Base-by-base conservation (phyloP, 2,329 filamentous ascomycete genomes). In the Colletotrichum spaethianum region DNA sequence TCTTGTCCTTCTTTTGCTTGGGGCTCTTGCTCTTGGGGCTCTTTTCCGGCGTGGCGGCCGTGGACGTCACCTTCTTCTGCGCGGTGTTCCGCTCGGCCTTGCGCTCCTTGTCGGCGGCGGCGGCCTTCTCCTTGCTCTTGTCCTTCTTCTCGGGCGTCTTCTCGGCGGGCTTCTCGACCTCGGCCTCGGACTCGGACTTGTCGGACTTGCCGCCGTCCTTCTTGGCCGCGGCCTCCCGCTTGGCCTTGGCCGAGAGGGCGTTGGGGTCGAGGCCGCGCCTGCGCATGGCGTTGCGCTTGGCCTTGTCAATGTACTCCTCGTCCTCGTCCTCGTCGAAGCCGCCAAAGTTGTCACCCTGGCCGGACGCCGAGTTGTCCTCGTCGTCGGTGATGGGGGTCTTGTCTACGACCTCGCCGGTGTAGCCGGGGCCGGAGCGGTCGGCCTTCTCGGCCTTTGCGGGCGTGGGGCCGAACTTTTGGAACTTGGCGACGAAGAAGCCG, bases 401-500 rank as follows among this genome's bases (percentile, higher is more conserved):
- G 81, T 96, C 93, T 23, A 92, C 81, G 67, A 89, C 81, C 56
- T 87, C 86, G 33, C 38, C 68, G 59, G 85, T 84, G 46, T 84
- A 79, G 44, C 76, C 76, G 62, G 72, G 73, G 14, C 75, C 75
- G 18, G 75, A 67, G 33, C 71, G 66, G 55, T 76, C 76, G 23
- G 75, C 68, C 66, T 77, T 78, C 65, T 67, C 72, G 56, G 74
- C 74, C 73, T 89, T 90, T 68, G 87, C 84, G 1, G 93, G 92
- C 50, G 93, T 94, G 3, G 94, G 93, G 0, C 91, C 96, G 20
- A 90, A 90, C 88, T 99, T 99, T 84, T 97, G 95, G 84, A 99
- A 93, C 83, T 99, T 99, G 79, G 95, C 94, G 73, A 99, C 96
- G 81, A 95, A 99, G 91, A 99, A 99, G 75, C 96, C 96, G 81